These are phyloP conservation scores for Stentor roeselii DNA, from an alignment of 73 alveolate genomes.

Conservation along the genomic window DNA sequence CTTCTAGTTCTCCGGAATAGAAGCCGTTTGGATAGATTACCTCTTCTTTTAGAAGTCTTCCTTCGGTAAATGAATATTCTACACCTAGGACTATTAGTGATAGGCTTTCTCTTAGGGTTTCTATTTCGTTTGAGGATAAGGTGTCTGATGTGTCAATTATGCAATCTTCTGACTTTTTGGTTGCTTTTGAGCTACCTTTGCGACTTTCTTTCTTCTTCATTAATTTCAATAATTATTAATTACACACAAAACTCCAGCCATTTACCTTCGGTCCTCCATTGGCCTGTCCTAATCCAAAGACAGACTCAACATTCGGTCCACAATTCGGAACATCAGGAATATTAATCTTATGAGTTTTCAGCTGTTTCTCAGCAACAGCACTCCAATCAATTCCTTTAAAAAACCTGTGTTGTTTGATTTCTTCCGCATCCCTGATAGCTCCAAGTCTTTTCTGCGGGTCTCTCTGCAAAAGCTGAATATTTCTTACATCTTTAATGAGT, in stretches of 20 bases:
- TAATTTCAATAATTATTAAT: slow-evolving; percentile 55
- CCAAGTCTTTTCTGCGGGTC: slow-evolving; percentile 92
- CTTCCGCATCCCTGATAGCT: slow-evolving; percentile 73
- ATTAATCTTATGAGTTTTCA: not conserved
- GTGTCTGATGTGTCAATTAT: too few species aligned
- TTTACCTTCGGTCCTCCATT: not conserved
- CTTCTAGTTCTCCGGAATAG: too few species aligned
- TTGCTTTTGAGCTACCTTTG: too few species aligned
- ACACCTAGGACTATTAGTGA: too few species aligned
- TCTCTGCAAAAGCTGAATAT: slow-evolving; percentile 72
- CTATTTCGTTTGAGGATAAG: too few species aligned
- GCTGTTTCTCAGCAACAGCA: slow-evolving; percentile 41
- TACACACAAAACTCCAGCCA: not conserved
- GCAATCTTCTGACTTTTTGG: too few species aligned
- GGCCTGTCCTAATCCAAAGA: not conserved
- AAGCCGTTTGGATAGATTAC: too few species aligned
- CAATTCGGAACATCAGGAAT: not conserved
- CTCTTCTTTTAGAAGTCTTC: too few species aligned
- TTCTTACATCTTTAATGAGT: slow-evolving; percentile 40
- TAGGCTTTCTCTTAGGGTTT: too few species aligned
- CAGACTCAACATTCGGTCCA: not conserved
- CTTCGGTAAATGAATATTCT: too few species aligned
- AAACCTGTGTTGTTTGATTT: slow-evolving; percentile 80
- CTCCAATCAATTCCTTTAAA: slow-evolving; percentile 79
- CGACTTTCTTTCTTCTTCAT: too few species aligned